A percentile compares a stretch with the other conserved stretches of the same genome.
phyloP scores from a whole-genome alignment of 2,329 filamentous ascomycete genomes.

The Aureobasidium sp. region DNA sequence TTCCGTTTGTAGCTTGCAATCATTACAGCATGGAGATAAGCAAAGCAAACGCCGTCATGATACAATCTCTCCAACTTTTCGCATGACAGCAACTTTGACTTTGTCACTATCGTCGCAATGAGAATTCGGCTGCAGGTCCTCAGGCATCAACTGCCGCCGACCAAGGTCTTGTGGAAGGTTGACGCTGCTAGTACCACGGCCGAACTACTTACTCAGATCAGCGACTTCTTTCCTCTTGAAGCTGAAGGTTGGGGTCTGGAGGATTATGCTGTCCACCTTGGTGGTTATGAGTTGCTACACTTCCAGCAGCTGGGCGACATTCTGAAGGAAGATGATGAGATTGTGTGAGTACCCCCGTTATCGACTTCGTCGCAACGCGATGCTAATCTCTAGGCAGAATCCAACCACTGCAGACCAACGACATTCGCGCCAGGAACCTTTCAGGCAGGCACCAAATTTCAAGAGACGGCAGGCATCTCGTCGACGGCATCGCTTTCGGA shows the following conservation, averaged over 20 bases:
- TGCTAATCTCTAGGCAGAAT: slow-evolving; percentile 49
- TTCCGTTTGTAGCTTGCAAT: not conserved
- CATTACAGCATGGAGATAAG: not conserved
- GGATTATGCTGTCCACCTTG: slow-evolving; percentile 78
- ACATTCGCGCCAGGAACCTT: slow-evolving; percentile 64
- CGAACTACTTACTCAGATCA: slow-evolving; percentile 69
- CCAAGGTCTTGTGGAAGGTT: slow-evolving; percentile 65
- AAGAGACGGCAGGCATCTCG: slow-evolving; percentile 66
- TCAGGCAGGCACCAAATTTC: slow-evolving; percentile 78
- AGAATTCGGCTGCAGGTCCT: slow-evolving; percentile 68
- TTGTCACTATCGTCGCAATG: slow-evolving; percentile 37
- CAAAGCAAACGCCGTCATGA: not conserved
- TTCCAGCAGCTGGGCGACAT: slow-evolving; percentile 65
- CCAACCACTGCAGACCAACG: slow-evolving; percentile 66
- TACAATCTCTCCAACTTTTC: not conserved
- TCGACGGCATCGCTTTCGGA: slow-evolving; percentile 82
- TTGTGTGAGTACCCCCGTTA: slow-evolving; percentile 53
- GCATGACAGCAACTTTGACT: not conserved
- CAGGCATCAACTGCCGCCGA: slow-evolving; percentile 65
- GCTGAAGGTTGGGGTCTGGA: slow-evolving; percentile 77
- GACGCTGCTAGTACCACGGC: slow-evolving; percentile 54
- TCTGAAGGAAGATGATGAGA: slow-evolving; percentile 75
- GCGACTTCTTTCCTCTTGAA: slow-evolving; percentile 75
- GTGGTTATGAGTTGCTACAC: slow-evolving; percentile 78
- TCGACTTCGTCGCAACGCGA: not conserved